Percentiles rank a stretch among this genome's conserved stretches.
phyloP scores from a whole-genome alignment of 495 filamentous ascomycete genomes.

The Trichoderma orchidacearum region DNA sequence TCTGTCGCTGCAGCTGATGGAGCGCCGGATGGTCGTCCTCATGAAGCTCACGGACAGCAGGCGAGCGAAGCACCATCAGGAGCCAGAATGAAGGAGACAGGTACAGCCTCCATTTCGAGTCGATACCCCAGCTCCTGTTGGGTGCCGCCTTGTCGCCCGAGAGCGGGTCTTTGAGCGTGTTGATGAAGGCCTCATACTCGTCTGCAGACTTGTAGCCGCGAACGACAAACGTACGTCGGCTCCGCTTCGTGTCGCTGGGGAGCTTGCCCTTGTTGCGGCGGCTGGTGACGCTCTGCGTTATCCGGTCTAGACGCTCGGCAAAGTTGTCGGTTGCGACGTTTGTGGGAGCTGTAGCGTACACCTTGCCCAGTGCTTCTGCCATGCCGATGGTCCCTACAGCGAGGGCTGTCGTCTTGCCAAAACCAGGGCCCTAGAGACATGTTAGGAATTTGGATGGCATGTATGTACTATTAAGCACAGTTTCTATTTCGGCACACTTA shows the following conservation, averaged over 20 bases:
- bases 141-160: neutral
- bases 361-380: neutral
- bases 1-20: neutral
- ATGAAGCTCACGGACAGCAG: neutral
- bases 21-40: conserved; percentile 3
- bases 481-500: no score
- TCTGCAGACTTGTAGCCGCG: neutral
- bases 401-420: conserved; percentile 3
- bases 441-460: conserved; percentile 1
- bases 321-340: conserved; percentile 4
- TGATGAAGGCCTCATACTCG: neutral
- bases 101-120: neutral
- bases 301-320: neutral
- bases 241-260: neutral
- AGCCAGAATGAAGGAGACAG: conserved; percentile 4
- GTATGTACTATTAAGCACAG: no score
- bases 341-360: neutral
- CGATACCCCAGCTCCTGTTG: neutral
- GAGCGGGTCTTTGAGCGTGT: neutral
- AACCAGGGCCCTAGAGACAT: conserved; percentile 1
- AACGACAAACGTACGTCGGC: neutral
- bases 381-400: neutral
- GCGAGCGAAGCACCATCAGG: neutral
- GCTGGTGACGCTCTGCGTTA: neutral
- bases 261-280: conserved; percentile 2